phyloP scores from a whole-genome alignment of 305 asterid species.

The Striga hermonthica region DNA sequence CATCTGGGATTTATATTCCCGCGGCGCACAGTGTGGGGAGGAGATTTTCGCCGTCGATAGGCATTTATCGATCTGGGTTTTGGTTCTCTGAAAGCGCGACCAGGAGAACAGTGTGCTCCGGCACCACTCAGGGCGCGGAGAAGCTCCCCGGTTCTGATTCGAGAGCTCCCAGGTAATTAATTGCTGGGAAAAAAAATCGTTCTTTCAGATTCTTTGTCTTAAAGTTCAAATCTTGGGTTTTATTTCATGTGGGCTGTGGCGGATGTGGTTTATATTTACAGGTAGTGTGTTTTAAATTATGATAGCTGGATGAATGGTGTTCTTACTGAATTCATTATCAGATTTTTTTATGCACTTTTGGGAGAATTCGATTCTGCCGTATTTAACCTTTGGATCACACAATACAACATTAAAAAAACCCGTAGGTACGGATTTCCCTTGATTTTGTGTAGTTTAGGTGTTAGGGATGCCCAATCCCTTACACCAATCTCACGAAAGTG shows the following conservation, averaged over 20 bases:
- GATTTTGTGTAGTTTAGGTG: no score
- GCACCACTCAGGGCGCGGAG: conserved; percentile 54
- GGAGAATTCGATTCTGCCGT: no score
- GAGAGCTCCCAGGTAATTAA: conserved; percentile 44
- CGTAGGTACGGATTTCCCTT: no score
- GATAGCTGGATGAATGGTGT: conserved; percentile 17
- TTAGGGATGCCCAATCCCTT: neutral
- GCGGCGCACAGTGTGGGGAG: conserved; percentile 38
- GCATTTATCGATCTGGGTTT: conserved; percentile 52
- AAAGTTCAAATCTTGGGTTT: conserved; percentile 13
- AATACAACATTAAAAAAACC: no score
- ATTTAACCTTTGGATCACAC: no score
- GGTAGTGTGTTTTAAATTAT: conserved; percentile 2
- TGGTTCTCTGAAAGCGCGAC: conserved; percentile 38
- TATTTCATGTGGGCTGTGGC: neutral
- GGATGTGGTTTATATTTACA: no score
- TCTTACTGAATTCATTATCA: no score
- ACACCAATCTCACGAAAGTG: conserved; percentile 5
- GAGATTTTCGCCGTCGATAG: conserved; percentile 42
- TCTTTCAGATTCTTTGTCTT: conserved; percentile 15
- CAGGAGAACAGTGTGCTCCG: conserved; percentile 46
- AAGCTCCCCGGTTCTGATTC: conserved; percentile 48
- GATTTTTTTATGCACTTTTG: no score
- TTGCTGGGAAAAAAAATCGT: conserved; percentile 18
- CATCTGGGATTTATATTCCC: conserved; percentile 60